Evolutionary conservation across 2,329 filamentous ascomycete genomes (phyloP), one percentile per base, ranked within the genome.

Genomic region (Aspergillus jensenii): DNA sequence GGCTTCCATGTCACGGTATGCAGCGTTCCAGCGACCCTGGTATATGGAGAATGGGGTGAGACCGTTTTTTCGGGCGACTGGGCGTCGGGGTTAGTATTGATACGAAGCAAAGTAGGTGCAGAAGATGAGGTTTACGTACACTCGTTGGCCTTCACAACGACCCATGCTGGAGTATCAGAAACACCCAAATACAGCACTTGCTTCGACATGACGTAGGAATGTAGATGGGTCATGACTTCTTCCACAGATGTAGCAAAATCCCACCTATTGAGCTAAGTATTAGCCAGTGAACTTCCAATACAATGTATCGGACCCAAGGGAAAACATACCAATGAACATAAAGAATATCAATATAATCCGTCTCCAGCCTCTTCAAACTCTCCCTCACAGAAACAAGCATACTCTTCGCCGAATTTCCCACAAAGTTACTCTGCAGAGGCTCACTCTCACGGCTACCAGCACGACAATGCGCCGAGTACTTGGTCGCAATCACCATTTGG

Each of bases 401-500:
- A 19, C 47, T 49, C 17, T 59, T 59, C 2, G 48, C 27, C 3
- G 53, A 59, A 11, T 59, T 59, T 6, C 58, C 58, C 6, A 40
- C 19, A 27, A 66, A 72, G 35, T 60, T 67, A 35, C 61, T 74
- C 43, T 62, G 68, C 65, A 68, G 71, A 65, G 51, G 65, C 47
- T 52, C 58, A 48, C 48, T 70, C 69, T 21, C 77, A 73, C 23
- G 69, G 67, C 57, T 72, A 76, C 65, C 78, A 79, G 45, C 64
- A 58, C 44, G 72, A 62, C 27, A 74, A 61, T 47, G 64, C 65
- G 27, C 69, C 1, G 58, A 53, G 31, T 56, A 59, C 49, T 59
- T 59, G 3, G 53, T 59, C 23, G 58, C 58, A 44, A 59, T 45
- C 52, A 85, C 79, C 52, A 85, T 81, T 59, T 84, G 69, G 60